Conservation (phyloP, 2,329 filamentous ascomycete species). For the Proliferodiscus dingleyae region DNA sequence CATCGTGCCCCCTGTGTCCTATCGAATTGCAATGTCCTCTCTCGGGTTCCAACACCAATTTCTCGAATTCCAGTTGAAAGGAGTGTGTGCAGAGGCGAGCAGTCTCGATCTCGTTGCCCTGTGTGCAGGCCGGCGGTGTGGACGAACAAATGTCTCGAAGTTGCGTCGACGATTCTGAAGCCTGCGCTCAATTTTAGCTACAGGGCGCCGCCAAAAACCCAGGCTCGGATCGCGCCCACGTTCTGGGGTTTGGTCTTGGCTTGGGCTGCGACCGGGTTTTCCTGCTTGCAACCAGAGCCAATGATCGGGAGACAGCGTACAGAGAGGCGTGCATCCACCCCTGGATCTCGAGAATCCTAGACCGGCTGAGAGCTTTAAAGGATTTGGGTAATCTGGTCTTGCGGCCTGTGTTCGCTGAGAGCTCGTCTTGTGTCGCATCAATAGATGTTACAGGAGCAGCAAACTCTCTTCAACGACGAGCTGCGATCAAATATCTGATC, state of each 20-base stretch:
- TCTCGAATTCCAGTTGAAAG: too few relatives aligned
- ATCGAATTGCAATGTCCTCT: too few relatives aligned
- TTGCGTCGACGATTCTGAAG: too few relatives aligned
- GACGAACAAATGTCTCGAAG: neutral
- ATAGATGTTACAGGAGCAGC: neutral
- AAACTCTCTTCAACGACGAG: neutral
- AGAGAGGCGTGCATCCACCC: neutral
- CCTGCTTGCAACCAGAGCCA: neutral
- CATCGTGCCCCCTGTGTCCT: conserved; percentile 18
- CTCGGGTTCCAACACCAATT: too few relatives aligned
- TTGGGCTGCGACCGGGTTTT: neutral
- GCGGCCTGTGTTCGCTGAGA: too few relatives aligned
- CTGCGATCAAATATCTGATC: too few relatives aligned
- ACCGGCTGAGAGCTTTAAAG: neutral
- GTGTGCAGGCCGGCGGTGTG: conserved; percentile 16
- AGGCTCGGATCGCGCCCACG: neutral
- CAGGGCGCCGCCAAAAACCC: neutral
- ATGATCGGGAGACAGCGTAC: neutral
- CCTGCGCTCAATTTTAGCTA: neutral
- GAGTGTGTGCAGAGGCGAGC: conserved; percentile 2
- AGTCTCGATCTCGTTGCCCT: too few relatives aligned
- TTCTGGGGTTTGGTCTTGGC: neutral
- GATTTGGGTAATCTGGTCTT: too few relatives aligned
- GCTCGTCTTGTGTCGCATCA: neutral
- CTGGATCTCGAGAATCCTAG: neutral